Conservation (phyloP, 2,329 filamentous ascomycete species). For the Paecilomyces sp. region DNA sequence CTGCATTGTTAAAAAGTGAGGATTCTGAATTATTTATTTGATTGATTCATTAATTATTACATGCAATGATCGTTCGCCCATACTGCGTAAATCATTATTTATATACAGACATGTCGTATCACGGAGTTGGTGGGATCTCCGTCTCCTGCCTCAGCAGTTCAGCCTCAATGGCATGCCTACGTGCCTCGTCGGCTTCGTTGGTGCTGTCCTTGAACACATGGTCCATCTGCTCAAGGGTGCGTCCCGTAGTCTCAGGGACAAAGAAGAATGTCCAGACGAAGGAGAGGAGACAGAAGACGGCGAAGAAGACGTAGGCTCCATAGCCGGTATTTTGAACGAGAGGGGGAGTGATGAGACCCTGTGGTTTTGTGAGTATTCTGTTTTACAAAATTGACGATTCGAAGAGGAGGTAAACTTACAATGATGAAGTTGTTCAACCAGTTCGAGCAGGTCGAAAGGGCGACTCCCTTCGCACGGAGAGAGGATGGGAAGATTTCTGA, state of each 20-base stretch:
- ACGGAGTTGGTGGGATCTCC: constrained; percentile 6
- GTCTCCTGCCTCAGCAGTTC: constrained; percentile 17
- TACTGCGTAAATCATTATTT: not conserved
- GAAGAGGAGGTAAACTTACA: constrained; percentile 20
- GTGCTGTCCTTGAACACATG: constrained; percentile 34
- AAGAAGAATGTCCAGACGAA: constrained; percentile 47
- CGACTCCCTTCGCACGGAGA: constrained; percentile 58
- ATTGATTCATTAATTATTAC: not conserved
- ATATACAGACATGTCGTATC: not conserved
- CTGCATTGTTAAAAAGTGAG: no score
- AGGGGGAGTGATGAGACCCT: constrained; percentile 58
- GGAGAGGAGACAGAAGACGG: constrained; percentile 45
- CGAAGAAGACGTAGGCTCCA: constrained; percentile 54
- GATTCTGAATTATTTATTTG: not conserved
- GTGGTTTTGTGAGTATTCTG: not conserved
- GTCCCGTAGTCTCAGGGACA: constrained; percentile 52
- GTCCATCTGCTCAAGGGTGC: constrained; percentile 51
- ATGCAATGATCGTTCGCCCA: not conserved
- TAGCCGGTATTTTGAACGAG: constrained; percentile 52
- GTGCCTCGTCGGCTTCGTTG: constrained; percentile 21
- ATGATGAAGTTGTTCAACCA: constrained; percentile 62
- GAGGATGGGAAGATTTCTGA: constrained; percentile 58
- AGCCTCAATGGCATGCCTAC: constrained; percentile 23
- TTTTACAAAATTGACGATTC: not conserved
- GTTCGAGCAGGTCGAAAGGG: constrained; percentile 56